Conservation (phyloP, 2,329 filamentous ascomycete genomes). For the Verticillium isaacii region DNA sequence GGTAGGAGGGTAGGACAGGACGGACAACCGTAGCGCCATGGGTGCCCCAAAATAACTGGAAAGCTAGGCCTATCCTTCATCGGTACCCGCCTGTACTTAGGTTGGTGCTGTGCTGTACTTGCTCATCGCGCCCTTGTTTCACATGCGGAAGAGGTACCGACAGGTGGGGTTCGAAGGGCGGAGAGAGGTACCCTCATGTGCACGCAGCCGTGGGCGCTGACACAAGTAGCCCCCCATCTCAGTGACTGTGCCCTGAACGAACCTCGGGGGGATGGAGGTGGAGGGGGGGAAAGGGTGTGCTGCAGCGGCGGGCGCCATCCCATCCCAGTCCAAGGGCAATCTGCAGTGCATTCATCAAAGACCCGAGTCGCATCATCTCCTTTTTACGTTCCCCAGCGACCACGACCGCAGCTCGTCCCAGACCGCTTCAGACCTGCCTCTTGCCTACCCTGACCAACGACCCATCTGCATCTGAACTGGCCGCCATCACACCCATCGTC, state of each 20-base stretch:
- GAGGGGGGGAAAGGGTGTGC: not conserved
- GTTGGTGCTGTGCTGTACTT: not conserved
- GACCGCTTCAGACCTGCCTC: not conserved
- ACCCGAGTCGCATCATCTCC: not conserved
- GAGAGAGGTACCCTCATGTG: not conserved
- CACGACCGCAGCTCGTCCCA: not conserved
- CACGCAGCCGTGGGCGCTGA: not conserved
- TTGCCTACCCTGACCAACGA: not conserved
- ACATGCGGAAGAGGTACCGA: not conserved
- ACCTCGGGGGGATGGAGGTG: not conserved
- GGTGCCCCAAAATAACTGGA: not conserved
- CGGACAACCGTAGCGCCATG: too few species aligned
- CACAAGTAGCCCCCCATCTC: not conserved
- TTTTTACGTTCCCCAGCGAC: not conserved
- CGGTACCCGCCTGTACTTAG: not conserved
- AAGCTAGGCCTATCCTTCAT: not conserved
- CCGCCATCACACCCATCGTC: not conserved
- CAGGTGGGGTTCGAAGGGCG: not conserved
- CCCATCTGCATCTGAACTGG: not conserved
- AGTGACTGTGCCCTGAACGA: not conserved
- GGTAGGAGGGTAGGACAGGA: too few species aligned
- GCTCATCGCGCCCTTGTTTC: not conserved
- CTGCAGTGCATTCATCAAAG: not conserved
- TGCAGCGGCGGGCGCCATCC: not conserved
- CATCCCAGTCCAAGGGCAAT: not conserved